Conservation (phyloP, 1,284 basidiomycete species). For the Heterobasidion irregulare region DNA sequence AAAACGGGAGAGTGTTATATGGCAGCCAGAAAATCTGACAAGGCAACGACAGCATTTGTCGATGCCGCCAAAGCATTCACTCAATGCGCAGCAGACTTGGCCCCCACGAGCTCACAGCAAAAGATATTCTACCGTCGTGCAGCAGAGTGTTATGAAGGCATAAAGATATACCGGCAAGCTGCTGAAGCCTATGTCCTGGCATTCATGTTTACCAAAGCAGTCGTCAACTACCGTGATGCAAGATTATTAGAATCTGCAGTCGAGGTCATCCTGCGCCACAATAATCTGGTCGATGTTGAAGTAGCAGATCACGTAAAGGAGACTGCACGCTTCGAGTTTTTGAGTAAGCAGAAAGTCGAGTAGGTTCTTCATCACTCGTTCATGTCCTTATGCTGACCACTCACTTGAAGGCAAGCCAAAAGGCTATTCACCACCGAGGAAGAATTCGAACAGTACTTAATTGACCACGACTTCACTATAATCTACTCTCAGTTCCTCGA, state of each 20-base stretch:
- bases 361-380: constrained; percentile 20
- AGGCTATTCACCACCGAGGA: constrained; percentile 42
- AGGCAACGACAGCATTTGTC: constrained; percentile 29
- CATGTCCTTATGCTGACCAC: too few species aligned
- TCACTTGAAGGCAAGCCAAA: too few species aligned
- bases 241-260: constrained; percentile 49
- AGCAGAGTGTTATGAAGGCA: constrained; percentile 38
- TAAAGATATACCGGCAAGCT: constrained; percentile 32
- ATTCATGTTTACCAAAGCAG: constrained; percentile 34
- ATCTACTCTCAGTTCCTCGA: constrained; percentile 44
- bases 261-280: constrained; percentile 29
- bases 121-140: constrained; percentile 24
- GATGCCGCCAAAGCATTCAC: constrained; percentile 21
- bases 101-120: not conserved
- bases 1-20: constrained; percentile 18
- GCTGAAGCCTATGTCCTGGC: constrained; percentile 36
- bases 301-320: constrained; percentile 34
- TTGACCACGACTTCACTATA: constrained; percentile 44
- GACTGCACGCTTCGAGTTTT: constrained; percentile 44
- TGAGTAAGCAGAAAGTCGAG: constrained; percentile 34
- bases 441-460: constrained; percentile 48
- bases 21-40: not conserved
- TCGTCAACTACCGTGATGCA: constrained; percentile 37
- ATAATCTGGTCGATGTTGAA: constrained; percentile 21
- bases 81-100: not conserved